These are phyloP conservation scores for Thalassiosira exigua DNA, from an alignment of 352 stramenopile species.

Conservation along the genomic window DNA sequence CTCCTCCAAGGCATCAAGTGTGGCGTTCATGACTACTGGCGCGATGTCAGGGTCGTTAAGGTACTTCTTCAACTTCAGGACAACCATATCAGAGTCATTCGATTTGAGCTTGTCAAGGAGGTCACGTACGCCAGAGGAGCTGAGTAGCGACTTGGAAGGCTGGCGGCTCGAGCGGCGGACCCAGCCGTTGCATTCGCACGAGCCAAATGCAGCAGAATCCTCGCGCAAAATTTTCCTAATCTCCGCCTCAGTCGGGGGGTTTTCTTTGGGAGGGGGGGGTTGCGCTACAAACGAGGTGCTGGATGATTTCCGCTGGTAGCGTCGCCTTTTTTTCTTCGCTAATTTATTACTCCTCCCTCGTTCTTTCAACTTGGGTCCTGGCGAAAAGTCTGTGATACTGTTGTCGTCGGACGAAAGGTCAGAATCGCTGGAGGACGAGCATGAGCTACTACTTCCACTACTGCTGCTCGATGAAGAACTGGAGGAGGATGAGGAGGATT, in stretches of 20 bases:
- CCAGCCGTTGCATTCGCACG: slow-evolving; percentile 55
- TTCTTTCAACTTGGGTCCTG: slow-evolving; percentile 5
- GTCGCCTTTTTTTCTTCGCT: slow-evolving; percentile 8
- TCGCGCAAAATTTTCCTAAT: slow-evolving; percentile 77
- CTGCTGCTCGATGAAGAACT: neutral
- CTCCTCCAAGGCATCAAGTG: slow-evolving; percentile 85
- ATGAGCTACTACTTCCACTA: neutral
- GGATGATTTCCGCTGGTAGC: slow-evolving; percentile 38
- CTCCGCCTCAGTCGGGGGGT: slow-evolving; percentile 65
- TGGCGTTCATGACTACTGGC: slow-evolving; percentile 82
- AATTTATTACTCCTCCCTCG: neutral
- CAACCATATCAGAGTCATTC: slow-evolving; percentile 84
- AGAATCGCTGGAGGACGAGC: slow-evolving; percentile 22
- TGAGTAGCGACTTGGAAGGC: slow-evolving; percentile 70
- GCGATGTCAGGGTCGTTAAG: slow-evolving; percentile 85
- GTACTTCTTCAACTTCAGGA: slow-evolving; percentile 90
- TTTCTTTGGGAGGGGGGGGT: slow-evolving; percentile 46
- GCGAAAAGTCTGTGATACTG: neutral
- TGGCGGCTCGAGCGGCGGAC: slow-evolving; percentile 82
- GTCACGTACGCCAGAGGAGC: slow-evolving; percentile 60
- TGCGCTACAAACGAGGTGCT: slow-evolving; percentile 26
- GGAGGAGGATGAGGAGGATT: neutral
- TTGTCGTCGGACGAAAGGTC: slow-evolving; percentile 45
- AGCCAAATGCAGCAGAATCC: slow-evolving; percentile 54
- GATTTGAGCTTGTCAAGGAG: slow-evolving; percentile 80